Percentiles rank a stretch among this genome's conserved stretches.
These are phyloP conservation scores for Colletotrichum gigasporum DNA, from an alignment of 2,329 filamentous ascomycete species.

Conservation along the genomic window DNA sequence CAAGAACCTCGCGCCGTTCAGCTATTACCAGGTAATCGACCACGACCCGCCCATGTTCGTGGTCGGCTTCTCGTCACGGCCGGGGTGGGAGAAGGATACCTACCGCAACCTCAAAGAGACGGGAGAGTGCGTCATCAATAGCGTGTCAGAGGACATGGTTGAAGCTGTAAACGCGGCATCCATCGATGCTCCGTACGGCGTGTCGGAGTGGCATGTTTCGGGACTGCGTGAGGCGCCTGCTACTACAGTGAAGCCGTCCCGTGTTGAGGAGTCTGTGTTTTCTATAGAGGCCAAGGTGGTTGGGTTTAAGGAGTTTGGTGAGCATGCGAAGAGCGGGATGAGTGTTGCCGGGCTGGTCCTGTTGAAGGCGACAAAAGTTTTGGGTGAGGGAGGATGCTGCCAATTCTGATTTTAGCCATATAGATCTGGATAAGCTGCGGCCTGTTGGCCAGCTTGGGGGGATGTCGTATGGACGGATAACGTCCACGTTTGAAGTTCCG, in stretches of 20 bases:
- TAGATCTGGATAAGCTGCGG: slow-evolving; percentile 75
- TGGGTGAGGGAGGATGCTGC: slow-evolving; percentile 91
- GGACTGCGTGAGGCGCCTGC: slow-evolving; percentile 54
- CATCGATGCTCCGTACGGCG: slow-evolving; percentile 80
- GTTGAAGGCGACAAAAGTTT: slow-evolving; percentile 84
- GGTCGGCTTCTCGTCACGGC: slow-evolving; percentile 57
- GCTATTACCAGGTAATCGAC: slow-evolving; percentile 83
- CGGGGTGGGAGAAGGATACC: slow-evolving; percentile 76
- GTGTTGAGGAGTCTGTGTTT: slow-evolving; percentile 85
- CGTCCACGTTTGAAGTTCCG: slow-evolving; percentile 76
- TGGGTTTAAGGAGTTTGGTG: slow-evolving; percentile 80
- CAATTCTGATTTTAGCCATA: slow-evolving; percentile 75
- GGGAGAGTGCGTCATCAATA: slow-evolving; percentile 84
- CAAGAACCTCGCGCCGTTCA: slow-evolving; percentile 84
- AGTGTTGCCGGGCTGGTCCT: slow-evolving; percentile 79
- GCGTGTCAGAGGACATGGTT: slow-evolving; percentile 83
- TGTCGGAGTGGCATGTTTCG: slow-evolving; percentile 81
- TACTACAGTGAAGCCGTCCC: slow-evolving; percentile 70
- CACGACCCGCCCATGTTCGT: slow-evolving; percentile 89
- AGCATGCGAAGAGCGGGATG: slow-evolving; percentile 72
- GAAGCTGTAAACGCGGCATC: slow-evolving; percentile 86
- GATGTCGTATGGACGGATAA: slow-evolving; percentile 80
- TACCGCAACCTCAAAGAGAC: slow-evolving; percentile 77
- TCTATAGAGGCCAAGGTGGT: slow-evolving; percentile 83
- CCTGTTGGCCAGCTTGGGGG: slow-evolving; percentile 85